Base-by-base conservation (phyloP, 768 basidiomycete species). In the Pleurotus eryngii region DNA sequence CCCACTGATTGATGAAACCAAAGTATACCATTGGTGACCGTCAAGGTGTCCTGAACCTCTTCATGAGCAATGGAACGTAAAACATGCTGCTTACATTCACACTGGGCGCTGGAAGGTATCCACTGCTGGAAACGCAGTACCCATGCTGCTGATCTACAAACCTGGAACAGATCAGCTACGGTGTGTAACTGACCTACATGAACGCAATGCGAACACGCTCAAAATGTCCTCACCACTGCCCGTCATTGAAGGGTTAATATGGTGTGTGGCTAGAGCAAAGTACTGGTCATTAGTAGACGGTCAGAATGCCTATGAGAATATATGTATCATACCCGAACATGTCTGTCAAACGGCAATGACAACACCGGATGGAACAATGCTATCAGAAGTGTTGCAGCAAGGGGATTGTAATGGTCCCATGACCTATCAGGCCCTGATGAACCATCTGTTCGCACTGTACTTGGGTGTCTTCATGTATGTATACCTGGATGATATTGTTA, bases 301-400 rank as follows among this genome's bases (percentile, higher is more conserved):
- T 59, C 59, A 61, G 15, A 61, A 68, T 27, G 67, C 69, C 2
- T 74, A 70, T 58, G 66, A 74, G 51, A 70, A 74, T 42, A 49
- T 64, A 9, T 43, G 56, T 2, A 43, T 64, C 6, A 51, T 46
- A 15, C 65, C 67, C 0, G 66, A 63, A 18, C 66, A 72, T 49
- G 66, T 68, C 9, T 14, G 55, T 0, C 60, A 66, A 0, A 56
- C 64, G 2, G 46, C 70, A 35, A 55, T 77, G 55, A 74, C 70
- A 0, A 78, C 73, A 0, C 72, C 72, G 7, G 69, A 72, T 60
- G 77, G 77, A 0, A 79, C 71, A 3, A 78, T 78, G 72, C 67
- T 73, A 2, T 74, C 73, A 18, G 58, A 61, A 0, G 76, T 78
- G 0, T 61, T 65, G 35, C 70, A 65, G 24, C 77, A 27, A 27